Evolutionary conservation across 352 stramenopile species (phyloP), one percentile per base, ranked within the genome.

Genomic region (Phytophthora parvispora): DNA sequence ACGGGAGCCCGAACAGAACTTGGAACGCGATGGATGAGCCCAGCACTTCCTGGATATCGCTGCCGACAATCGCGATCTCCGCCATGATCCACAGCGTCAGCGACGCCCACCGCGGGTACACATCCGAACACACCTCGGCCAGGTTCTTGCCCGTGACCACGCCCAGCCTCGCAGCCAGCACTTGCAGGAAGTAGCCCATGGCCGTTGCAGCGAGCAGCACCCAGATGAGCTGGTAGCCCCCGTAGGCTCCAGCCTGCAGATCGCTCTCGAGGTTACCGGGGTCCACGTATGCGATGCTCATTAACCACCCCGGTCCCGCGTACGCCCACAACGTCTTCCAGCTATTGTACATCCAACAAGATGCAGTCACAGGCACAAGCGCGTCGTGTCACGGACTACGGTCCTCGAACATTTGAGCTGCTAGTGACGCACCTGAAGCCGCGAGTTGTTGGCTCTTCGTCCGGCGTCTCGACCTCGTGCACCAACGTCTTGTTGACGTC

Each of bases 211-310:
- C 83, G 57, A 98, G 97, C 7, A 99, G 69, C n/a, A 98, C 90
- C 86, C 95, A 99, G 15, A 98, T 90, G 43, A 98, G 89, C 58
- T 95, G 84, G 66, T 98, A 98, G 4, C 90, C 83, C 12, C 74
- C 81, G 28, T 97, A 98, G 3, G 89, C 89, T 43, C 96, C 96
- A 6, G 94, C 91, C 64, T 99, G 96, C 24, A 99, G 86, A 69
- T 99, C 96, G 45, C 92, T 97, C 70, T 99, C 95, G 40, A 99
- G 90, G 77, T 99, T 99, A 10, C 96, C 97, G 0, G 96, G 97
- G 64, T 99, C 96, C 38, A 99, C 83, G 75, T 99, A 99, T 38
- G 97, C 96, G 48, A 99, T 98, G 69, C 89, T 97, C 89, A 98
- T 97, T 75, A 97, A 86, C 86, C 87, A 97, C 0, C 90, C 91